Evolutionary conservation across 2,329 filamentous ascomycete genomes (phyloP).

Genomic region (Dothistroma septosporum): DNA sequence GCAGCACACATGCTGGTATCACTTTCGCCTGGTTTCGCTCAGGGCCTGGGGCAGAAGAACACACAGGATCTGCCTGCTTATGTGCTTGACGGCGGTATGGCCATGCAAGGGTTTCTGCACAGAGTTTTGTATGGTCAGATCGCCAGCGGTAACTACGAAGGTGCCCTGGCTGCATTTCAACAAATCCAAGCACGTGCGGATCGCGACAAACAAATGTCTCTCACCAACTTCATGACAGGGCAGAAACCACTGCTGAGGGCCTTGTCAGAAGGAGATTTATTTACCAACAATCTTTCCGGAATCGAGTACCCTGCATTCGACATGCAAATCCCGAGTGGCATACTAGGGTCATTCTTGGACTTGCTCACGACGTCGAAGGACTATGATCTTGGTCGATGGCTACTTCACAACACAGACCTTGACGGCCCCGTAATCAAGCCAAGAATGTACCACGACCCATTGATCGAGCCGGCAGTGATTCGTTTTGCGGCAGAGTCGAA

Average conservation of each 20-base stretch:
- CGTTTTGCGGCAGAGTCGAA: slow-evolving; percentile 51
- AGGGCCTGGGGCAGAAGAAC: slow-evolving; percentile 38
- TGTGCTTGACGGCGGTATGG: slow-evolving; percentile 44
- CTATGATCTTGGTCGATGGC: slow-evolving; percentile 50
- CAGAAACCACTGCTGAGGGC: slow-evolving; percentile 12
- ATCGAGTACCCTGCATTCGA: slow-evolving; percentile 46
- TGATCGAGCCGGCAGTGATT: slow-evolving; percentile 51
- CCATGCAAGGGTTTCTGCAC: slow-evolving; percentile 42
- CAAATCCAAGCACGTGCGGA: slow-evolving; percentile 42
- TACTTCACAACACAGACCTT: slow-evolving; percentile 50
- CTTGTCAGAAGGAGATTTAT: slow-evolving; percentile 26
- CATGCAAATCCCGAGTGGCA: slow-evolving; percentile 44
- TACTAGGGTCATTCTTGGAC: slow-evolving; percentile 51
- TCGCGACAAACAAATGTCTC: slow-evolving; percentile 40
- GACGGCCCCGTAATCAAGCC: slow-evolving; percentile 52
- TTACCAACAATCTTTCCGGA: slow-evolving; percentile 31
- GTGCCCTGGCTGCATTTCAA: slow-evolving; percentile 38
- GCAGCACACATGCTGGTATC: slow-evolving; percentile 37
- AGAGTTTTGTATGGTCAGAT: slow-evolving; percentile 41
- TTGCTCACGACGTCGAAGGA: slow-evolving; percentile 45
- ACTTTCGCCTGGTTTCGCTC: slow-evolving; percentile 40
- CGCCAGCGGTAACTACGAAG: slow-evolving; percentile 36
- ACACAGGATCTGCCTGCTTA: slow-evolving; percentile 36
- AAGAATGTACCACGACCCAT: slow-evolving; percentile 44
- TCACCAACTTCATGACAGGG: slow-evolving; percentile 40